Evolutionary conservation across 2,329 filamentous ascomycete genomes (phyloP), one percentile per base, ranked within the genome.

Genomic region (Pseudopithomyces maydicus): DNA sequence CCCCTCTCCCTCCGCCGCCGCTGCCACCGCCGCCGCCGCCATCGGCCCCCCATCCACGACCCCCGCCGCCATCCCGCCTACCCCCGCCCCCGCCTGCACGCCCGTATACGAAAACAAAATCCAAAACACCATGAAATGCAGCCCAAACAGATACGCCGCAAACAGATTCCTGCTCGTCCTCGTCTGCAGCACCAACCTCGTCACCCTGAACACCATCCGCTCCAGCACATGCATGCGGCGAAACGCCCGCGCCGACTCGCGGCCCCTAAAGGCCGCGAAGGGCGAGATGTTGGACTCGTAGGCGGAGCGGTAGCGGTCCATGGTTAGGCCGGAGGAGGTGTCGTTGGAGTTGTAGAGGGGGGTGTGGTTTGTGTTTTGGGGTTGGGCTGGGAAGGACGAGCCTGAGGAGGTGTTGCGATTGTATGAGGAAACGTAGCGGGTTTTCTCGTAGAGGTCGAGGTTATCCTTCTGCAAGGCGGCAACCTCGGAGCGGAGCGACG

Each of bases 261-360:
- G 86, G n/a, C 94, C 93, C 43, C 94, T 85, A 80, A 99, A 99
- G 2, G 92, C 92, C 23, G 94, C 93, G 74, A 99, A 99, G 0
- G 95, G 95, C 11, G 92, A 97, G 47, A 99, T 89, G 70, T 95
- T 96, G 41, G 90, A 91, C 79, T 99, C 95, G 78, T 99, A 99
- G 11, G 92, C 91, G 56, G 92, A 89, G 59, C 90, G 87, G 77
- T 99, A 99, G 45, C 92, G 86, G 75, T 97, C 92, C 52, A 95
- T 81, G 14, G 88, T 86, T 52, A 89, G 84, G 4, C 87, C 88
- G 1, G 88, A 86, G 65, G 73, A 82, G 67, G 78, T 85, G 74
- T 79, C 86, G 75, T 74, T 87, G 76, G 61, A 82, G 23, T 91
- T 81, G 20, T 84, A 81, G 15, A 89, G 81, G 1, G 90, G 87